These are phyloP conservation scores for Vanderwaltozyma tropicalis DNA, from an alignment of 805 yeast genomes.

Conservation along the genomic window DNA sequence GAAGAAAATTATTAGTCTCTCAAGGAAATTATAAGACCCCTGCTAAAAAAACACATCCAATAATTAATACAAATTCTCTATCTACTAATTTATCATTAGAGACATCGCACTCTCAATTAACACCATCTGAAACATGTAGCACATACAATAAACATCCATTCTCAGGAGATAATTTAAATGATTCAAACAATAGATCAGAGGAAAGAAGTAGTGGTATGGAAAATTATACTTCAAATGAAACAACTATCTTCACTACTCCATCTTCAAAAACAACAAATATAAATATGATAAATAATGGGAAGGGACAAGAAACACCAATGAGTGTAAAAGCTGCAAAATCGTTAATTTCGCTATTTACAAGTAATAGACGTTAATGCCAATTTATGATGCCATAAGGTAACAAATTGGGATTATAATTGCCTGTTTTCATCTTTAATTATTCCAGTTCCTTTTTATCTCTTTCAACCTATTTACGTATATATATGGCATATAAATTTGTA, in stretches of 20 bases:
- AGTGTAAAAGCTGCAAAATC: conserved; percentile 30
- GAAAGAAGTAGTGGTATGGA: neutral
- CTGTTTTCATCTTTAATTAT: no score
- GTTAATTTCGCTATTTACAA: conserved; percentile 24
- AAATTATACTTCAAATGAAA: conserved; percentile 1
- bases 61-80: no score
- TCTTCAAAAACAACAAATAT: conserved; percentile 1
- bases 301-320: conserved; percentile 23
- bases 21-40: conserved; percentile 23
- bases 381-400: neutral
- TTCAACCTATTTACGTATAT: no score
- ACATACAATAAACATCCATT: no score
- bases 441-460: no score
- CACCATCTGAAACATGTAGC: no score
- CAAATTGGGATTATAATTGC: no score
- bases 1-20: conserved; percentile 21
- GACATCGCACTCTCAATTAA: no score
- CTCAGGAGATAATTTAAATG: neutral
- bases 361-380: conserved; percentile 5
- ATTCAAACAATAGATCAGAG: neutral
- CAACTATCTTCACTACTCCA: conserved; percentile 3
- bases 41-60: neutral
- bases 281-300: neutral
- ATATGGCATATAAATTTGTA: no score
- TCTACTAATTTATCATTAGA: no score